phyloP scores from a whole-genome alignment of 2,329 filamentous ascomycete genomes.

The Penicillium janthinellum region DNA sequence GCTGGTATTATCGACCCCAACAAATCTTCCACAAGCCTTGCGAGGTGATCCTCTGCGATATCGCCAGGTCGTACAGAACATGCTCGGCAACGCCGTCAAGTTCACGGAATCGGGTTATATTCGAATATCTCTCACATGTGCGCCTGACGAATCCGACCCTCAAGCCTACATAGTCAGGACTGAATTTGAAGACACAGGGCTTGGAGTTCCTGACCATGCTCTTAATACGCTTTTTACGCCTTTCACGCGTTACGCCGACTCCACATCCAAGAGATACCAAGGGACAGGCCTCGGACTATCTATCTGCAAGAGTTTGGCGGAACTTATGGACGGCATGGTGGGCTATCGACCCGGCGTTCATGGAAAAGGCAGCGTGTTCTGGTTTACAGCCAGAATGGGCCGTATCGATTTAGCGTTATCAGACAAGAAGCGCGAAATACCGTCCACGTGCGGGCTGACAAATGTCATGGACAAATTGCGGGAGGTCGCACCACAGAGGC shows the following conservation, averaged over 20 bases:
- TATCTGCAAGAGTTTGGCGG: conserved; percentile 59
- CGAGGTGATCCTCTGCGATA: conserved; percentile 62
- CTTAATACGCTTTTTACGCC: conserved; percentile 56
- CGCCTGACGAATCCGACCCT: conserved; percentile 16
- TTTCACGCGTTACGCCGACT: conserved; percentile 59
- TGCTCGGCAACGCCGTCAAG: conserved; percentile 63
- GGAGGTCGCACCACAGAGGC: conserved; percentile 44
- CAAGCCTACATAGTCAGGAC: conserved; percentile 52
- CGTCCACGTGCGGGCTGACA: too few species aligned
- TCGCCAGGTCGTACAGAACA: conserved; percentile 64
- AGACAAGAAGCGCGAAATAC: conserved; percentile 30
- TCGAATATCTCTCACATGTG: conserved; percentile 28
- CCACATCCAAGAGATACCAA: conserved; percentile 55
- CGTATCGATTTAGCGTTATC: conserved; percentile 36
- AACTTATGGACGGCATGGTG: conserved; percentile 60
- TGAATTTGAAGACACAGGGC: conserved; percentile 57
- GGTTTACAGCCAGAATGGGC: conserved; percentile 52
- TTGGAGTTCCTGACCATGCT: conserved; percentile 53
- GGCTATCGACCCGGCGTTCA: conserved; percentile 50
- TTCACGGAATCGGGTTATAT: conserved; percentile 60
- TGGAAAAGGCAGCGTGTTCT: conserved; percentile 54
- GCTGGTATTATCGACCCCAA: conserved; percentile 47
- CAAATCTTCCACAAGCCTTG: conserved; percentile 51
- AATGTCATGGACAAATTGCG: conserved; percentile 27
- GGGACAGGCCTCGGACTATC: conserved; percentile 60